Conservation (phyloP, 345 rosid species). For the Linum tenue region DNA sequence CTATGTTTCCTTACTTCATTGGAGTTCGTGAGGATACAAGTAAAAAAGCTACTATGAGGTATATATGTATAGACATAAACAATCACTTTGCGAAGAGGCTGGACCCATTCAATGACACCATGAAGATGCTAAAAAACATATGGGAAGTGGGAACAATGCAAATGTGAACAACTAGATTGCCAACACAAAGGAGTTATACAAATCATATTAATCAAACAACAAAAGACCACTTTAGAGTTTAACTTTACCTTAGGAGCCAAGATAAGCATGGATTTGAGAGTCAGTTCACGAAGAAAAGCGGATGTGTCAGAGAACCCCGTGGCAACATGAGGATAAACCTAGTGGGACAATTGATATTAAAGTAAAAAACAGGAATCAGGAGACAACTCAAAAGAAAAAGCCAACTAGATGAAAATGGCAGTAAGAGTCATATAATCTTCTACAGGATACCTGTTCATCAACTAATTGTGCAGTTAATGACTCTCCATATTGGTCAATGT, state of each 20-base stretch:
- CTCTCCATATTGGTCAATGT: conserved; percentile 94
- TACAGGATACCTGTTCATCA: conserved; percentile 80
- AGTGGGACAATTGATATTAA: conserved; percentile 12
- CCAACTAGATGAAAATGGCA: conserved; percentile 3
- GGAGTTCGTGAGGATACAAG: too few relatives aligned
- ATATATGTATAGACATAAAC: too few relatives aligned
- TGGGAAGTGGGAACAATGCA: too few relatives aligned
- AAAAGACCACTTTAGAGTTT: background rate
- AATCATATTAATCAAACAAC: background rate
- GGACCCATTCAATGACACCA: too few relatives aligned
- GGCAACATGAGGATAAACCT: conserved; percentile 92
- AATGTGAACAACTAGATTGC: too few relatives aligned
- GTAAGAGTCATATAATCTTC: background rate
- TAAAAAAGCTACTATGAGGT: too few relatives aligned
- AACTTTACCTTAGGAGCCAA: conserved; percentile 81
- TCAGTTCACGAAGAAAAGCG: conserved; percentile 89
- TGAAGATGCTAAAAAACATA: too few relatives aligned
- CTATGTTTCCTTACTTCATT: too few relatives aligned
- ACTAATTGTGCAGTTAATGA: conserved; percentile 73
- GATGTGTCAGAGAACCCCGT: conserved; percentile 89
- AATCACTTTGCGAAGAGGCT: too few relatives aligned
- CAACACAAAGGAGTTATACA: background rate
- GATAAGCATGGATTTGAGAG: conserved; percentile 96
- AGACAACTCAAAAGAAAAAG: conserved; percentile 2
- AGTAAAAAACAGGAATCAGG: background rate